Evolutionary conservation across 225 moss, liverwort and hornwort genomes (phyloP).

Genomic region (Pseudisothecium myosuroides): DNA sequence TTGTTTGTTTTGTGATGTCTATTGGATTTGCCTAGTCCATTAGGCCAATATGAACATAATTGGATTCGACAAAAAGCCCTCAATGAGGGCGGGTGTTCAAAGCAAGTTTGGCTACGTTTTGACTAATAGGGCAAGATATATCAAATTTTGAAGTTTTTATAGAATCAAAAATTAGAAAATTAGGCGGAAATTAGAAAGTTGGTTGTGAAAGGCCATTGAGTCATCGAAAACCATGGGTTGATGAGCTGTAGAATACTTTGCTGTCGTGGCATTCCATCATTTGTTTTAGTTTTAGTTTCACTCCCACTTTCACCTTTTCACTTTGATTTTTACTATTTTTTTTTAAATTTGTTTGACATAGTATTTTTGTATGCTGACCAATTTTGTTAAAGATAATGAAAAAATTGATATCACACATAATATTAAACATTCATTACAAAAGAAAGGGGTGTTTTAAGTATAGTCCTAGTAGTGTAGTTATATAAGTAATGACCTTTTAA

Average conservation of each 20-base stretch:
- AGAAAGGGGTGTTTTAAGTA: no score
- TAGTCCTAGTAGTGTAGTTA: no score
- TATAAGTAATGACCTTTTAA: no score
- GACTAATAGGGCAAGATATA: accelerated
- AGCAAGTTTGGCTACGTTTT: accelerated
- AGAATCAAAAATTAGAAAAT: neutral
- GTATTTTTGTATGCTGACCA: accelerated
- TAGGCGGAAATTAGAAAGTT: neutral
- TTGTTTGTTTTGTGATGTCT: neutral
- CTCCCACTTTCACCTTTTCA: no score
- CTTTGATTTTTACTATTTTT: no score
- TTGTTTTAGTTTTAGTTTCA: neutral
- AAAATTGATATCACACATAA: neutral
- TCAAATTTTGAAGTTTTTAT: neutral
- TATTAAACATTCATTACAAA: neutral
- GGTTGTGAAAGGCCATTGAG: neutral
- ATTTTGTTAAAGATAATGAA: neutral
- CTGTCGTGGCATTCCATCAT: accelerated
- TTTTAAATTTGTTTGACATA: no score
- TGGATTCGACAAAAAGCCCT: accelerated
- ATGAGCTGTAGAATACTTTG: neutral
- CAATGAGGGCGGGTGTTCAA: accelerated
- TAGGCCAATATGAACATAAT: accelerated
- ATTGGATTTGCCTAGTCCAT: accelerated
- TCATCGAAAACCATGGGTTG: accelerated